A percentile compares a stretch with the other conserved stretches of the same genome.
Conservation (phyloP, 1,284 basidiomycete species). For the Rhizopogon parksii region DNA sequence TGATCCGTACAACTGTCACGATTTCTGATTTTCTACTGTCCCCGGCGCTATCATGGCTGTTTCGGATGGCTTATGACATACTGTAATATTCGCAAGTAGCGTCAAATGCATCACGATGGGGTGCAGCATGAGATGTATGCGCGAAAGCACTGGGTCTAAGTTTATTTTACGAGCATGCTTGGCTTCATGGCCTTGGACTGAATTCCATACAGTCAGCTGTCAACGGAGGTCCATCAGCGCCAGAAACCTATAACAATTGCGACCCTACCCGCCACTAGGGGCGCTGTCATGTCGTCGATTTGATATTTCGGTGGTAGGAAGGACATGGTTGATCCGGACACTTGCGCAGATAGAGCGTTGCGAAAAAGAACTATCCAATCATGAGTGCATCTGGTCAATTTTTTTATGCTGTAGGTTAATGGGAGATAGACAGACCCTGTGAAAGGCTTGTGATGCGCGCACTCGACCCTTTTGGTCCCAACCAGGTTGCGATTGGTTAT, state of each 20-base stretch:
- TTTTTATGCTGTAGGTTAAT: neutral
- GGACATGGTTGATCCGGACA: neutral
- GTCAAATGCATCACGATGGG: neutral
- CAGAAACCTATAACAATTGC: neutral
- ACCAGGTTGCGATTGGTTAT: neutral
- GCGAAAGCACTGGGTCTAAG: neutral
- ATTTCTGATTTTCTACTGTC: no score
- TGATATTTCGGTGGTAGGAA: neutral
- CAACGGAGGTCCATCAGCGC: neutral
- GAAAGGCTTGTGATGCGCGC: neutral
- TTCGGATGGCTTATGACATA: no score
- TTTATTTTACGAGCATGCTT: neutral
- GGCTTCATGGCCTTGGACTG: neutral
- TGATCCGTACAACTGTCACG: no score
- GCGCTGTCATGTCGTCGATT: neutral
- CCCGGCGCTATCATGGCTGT: no score
- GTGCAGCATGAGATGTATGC: neutral
- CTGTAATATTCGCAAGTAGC: no score
- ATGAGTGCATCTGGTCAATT: no score
- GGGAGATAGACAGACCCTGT: neutral
- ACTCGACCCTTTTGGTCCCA: neutral
- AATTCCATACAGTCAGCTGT: no score
- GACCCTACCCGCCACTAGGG: neutral
- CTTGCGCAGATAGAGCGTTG: neutral
- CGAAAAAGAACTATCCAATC: no score